Conservation (phyloP, 768 basidiomycete genomes). For the Hygrocybe coccinea region DNA sequence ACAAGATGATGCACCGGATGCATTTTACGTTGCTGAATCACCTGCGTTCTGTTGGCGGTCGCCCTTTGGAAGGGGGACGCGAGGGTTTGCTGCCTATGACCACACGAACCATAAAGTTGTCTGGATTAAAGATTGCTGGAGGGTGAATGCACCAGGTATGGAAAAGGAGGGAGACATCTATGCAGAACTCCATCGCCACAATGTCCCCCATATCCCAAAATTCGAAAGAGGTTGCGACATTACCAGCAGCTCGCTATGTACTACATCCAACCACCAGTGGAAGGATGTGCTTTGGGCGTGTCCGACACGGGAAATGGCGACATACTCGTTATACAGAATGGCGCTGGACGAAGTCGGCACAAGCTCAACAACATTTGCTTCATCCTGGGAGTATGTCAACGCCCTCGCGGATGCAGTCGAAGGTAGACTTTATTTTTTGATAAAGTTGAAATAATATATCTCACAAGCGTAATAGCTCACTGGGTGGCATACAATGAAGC, state of each 20-base stretch:
- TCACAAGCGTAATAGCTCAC: background rate
- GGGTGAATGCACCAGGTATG: conserved; percentile 4
- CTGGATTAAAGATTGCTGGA: conserved; percentile 29
- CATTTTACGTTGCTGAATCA: conserved; percentile 15
- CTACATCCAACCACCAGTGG: background rate
- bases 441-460: background rate
- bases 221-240: conserved; percentile 30
- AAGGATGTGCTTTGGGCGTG: background rate
- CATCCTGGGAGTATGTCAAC: conserved; percentile 17
- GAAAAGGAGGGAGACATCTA: conserved; percentile 20
- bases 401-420: conserved; percentile 17
- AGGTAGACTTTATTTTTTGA: background rate
- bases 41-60: conserved; percentile 10
- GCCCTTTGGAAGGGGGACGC: conserved; percentile 16
- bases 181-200: background rate
- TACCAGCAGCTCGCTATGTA: background rate
- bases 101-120: conserved; percentile 7
- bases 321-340: background rate
- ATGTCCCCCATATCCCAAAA: conserved; percentile 21
- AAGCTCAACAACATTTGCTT: conserved; percentile 9
- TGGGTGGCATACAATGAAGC: conserved; percentile 5
- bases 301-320: background rate
- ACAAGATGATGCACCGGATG: background rate
- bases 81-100: conserved; percentile 17
- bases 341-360: conserved; percentile 10